Percentiles rank a stretch among this genome's conserved stretches.
phyloP scores from a whole-genome alignment of 805 yeast species.

The Candida tallmaniae region DNA sequence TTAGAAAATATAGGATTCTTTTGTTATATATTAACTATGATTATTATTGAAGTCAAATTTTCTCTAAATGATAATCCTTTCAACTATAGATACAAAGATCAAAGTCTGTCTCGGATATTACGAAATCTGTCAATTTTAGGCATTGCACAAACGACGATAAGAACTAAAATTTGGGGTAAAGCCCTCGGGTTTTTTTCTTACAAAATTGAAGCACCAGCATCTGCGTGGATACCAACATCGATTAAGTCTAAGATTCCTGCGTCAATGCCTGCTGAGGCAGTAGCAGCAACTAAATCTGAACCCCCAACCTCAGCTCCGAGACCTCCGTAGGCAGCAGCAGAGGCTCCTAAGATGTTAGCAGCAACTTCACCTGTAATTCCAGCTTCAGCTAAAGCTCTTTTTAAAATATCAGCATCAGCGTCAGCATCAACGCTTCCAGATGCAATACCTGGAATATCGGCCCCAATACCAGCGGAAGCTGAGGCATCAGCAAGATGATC shows the following conservation, averaged over 20 bases:
- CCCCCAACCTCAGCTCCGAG: conserved; percentile 11
- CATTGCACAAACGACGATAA: no score
- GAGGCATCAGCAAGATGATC: conserved; percentile 14
- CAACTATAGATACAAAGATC: no score
- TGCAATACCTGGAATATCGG: conserved; percentile 5
- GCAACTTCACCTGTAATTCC: conserved; percentile 7
- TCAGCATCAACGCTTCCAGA: conserved; percentile 4
- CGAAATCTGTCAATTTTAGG: no score
- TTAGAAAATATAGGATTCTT: no score
- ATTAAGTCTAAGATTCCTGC: conserved; percentile 8
- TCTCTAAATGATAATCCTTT: no score
- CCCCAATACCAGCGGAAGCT: conserved; percentile 10
- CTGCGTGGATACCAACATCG: conserved; percentile 5
- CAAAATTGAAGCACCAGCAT: conserved; percentile 8
- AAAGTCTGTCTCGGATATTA: no score
- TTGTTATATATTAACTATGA: no score
- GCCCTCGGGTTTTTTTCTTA: background rate
- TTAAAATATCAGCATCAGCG: conserved; percentile 10
- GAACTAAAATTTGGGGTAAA: no score
- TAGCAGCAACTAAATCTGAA: conserved; percentile 12
- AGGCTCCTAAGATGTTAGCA: conserved; percentile 8
- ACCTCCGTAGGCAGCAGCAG: conserved; percentile 9
- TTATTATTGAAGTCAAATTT: no score
- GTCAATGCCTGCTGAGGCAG: conserved; percentile 8
- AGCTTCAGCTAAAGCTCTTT: conserved; percentile 11